Base-by-base conservation (phyloP, 345 rosid species). In the Rhodomyrtus tomentosa region DNA sequence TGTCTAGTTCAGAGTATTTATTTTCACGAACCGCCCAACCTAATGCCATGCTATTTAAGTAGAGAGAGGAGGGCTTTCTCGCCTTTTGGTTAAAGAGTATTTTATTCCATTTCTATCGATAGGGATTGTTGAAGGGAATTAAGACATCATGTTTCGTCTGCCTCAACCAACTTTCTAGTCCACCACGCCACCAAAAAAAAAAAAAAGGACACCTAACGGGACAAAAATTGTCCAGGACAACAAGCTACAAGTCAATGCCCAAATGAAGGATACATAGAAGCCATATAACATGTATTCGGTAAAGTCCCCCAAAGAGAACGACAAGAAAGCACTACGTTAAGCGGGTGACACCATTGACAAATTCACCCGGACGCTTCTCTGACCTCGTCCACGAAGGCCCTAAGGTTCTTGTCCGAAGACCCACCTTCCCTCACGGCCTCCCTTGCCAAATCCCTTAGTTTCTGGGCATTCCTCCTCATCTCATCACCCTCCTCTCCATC, bases 391-490 rank as follows among this genome's bases (percentile, higher is more conserved):
- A 86, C 58, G 48, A 89, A 87, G 68, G 29, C 85, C 82, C 55
- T 86, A 10, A 90, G 80, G 81, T 88, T 86, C 3, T 2, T 48
- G 27, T 87, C 53, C 0, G 91, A 87, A 29, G 89, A 58, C 15
- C 91, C 91, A 42, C 87, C 90, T 1, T 84, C 88, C 42, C 2
- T 82, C 11, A 38, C 58, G 40, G 91, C 89, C n/a, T 88, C 81
- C 85, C 55, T 80, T 13, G 92, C 90, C 82, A 84, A 51, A 11
- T 72, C 83, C 85, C 50, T 89, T 88, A 90, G 88, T 55, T 88
- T 88, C 59, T 20, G 36, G 11, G 88, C 86, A 24, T 88, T 89
- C 50, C 21, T 40, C 54, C 89, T 84, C 58, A 89, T 82, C 74
- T 62, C 74, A 22, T 85, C 81, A 16, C 89, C 88, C 59, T 53